Conservation (phyloP, 179 eudicot genomes). For the Monotropa hypopitys region DNA sequence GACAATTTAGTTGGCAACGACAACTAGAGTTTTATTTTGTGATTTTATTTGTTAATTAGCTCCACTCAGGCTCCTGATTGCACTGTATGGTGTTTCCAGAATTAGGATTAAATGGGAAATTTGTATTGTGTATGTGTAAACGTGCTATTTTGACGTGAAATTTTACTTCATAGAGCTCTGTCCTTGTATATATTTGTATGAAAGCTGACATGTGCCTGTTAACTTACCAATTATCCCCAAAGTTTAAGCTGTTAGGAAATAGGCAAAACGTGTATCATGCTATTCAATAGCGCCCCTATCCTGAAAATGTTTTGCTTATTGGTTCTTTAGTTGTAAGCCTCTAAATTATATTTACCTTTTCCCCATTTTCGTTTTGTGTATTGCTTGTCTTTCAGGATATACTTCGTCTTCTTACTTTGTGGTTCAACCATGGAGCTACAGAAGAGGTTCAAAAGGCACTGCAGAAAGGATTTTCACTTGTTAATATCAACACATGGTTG, state of each 20-base stretch:
- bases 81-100: not conserved
- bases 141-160: not conserved
- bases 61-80: not conserved
- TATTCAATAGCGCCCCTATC: not conserved
- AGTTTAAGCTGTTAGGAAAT: not conserved
- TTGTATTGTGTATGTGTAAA: not conserved
- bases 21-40: not conserved
- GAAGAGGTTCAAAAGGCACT: slow-evolving; percentile 84
- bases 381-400: slow-evolving; percentile 51
- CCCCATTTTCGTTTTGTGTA: slow-evolving; percentile 2
- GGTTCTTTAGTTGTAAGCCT: not conserved
- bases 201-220: not conserved
- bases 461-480: slow-evolving; percentile 70
- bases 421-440: slow-evolving; percentile 97
- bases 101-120: not conserved
- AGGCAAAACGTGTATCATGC: not conserved
- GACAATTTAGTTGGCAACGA: not conserved
- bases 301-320: not conserved
- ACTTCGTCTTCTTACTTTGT: slow-evolving; percentile 88
- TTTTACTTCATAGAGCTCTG: not conserved
- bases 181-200: not conserved
- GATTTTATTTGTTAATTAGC: not conserved
- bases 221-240: not conserved
- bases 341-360: not conserved
- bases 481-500: slow-evolving; percentile 94